Evolutionary conservation across 106 monocot species (phyloP).

Genomic region (Dioscorea zingiberensis): DNA sequence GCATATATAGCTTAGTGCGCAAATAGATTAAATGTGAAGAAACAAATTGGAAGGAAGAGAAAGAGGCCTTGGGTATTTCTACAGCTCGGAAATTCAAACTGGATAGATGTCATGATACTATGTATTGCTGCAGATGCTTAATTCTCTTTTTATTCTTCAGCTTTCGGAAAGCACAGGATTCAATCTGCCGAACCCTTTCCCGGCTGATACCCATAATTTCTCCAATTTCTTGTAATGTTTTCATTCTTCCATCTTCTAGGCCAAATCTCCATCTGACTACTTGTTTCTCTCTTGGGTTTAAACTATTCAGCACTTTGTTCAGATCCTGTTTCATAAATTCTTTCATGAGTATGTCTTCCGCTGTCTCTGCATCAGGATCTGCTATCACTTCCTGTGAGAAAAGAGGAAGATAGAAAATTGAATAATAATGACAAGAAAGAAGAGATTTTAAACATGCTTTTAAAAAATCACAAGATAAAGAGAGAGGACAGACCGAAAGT

Average conservation of each 20-base stretch:
- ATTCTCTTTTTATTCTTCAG: conserved; percentile 77
- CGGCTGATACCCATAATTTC: conserved; percentile 74
- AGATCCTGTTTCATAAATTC: conserved; percentile 75
- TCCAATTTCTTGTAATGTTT: conserved; percentile 87
- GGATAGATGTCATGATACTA: conserved; percentile 19
- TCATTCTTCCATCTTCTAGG: conserved; percentile 73
- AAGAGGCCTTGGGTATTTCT: too few relatives aligned
- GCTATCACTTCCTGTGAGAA: conserved; percentile 67
- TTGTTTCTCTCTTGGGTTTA: conserved; percentile 72
- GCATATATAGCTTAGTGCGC: too few relatives aligned
- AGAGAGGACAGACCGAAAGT: conserved; percentile 50
- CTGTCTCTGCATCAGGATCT: conserved; percentile 59
- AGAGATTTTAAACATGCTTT: neutral
- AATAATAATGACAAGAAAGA: neutral
- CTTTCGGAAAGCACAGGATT: conserved; percentile 80
- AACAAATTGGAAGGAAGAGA: too few relatives aligned
- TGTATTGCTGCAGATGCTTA: conserved; percentile 55
- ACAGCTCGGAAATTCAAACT: too few relatives aligned
- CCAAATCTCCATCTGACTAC: conserved; percentile 82
- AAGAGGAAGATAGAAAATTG: neutral
- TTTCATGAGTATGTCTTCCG: conserved; percentile 61
- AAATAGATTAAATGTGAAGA: too few relatives aligned
- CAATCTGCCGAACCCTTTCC: conserved; percentile 91
- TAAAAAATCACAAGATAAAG: neutral
- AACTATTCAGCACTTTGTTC: conserved; percentile 57